Evolutionary conservation across 2,329 filamentous ascomycete species (phyloP), one percentile per base, ranked within the genome.

Genomic region (Pseudocercospora macadamiae): DNA sequence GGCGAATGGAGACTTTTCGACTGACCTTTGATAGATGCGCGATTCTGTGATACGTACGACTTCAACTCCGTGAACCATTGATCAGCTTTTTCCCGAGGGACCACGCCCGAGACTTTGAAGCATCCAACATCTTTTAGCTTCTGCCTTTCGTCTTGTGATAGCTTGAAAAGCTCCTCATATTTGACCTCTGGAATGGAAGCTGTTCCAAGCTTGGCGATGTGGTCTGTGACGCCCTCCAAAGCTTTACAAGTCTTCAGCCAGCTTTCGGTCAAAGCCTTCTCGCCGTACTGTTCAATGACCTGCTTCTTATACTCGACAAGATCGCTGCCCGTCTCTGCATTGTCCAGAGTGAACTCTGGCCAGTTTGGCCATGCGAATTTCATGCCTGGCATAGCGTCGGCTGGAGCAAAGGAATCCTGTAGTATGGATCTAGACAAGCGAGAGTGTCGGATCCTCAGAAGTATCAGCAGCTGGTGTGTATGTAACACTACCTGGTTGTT

Each of bases 101-200:
- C 21, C 10, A 56, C 57, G 16, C 42, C 26, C 26, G 47, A 49
- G 19, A 60, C 47, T 49, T 60, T 60, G 47, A 60, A 60, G 26
- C 52, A 60, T 4, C 57, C 57, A 28, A 55, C 26, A n/a, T 55
- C 57, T 30, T 56, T 60, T n/a, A 60, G 26, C 37, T 19, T 34
- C 23, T 45, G 47, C 39, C 53, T 55, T 10, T 32, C 4, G 18
- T 52, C 47, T 16, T 19, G 23, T 7, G 57, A 56, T 6, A 55
- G 23, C 3, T 9, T 51, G 5, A 53, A 55, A 6, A 60, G 47
- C 6, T 60, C 52, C 4, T 53, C 23, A 26, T 23, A 60, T 21
- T 34, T 37, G 10, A 60, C 37, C 23, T 47, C 47, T 12, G 57
- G 57, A 8, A 60, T 55, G 28, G 47, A 36, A 16, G 30, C 47